phyloP scores from a whole-genome alignment of 345 rosid species.

The Gossypium longicalyx region DNA sequence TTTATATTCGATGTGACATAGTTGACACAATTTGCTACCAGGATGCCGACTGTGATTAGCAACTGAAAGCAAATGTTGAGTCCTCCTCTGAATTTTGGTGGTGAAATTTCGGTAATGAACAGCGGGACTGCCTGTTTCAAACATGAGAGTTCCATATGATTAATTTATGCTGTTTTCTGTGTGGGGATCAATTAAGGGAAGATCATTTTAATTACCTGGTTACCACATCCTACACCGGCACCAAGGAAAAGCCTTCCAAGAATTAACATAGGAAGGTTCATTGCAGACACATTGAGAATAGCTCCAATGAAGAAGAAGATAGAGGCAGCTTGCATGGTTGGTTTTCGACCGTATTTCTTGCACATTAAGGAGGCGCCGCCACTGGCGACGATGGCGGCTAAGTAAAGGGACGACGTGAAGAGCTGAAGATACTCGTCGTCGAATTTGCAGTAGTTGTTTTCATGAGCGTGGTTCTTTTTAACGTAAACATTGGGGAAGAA shows the following conservation, averaged over 20 bases:
- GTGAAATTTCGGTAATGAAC: slow-evolving; percentile 80
- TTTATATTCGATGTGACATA: slow-evolving; percentile 32
- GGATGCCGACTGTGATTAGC: slow-evolving; percentile 63
- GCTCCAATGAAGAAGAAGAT: slow-evolving; percentile 58
- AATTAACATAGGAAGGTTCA: slow-evolving; percentile 48
- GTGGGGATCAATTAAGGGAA: background rate
- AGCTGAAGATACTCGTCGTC: slow-evolving; percentile 55
- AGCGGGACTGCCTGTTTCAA: slow-evolving; percentile 43
- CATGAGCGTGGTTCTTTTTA: slow-evolving; percentile 53
- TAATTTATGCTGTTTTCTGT: background rate
- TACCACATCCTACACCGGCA: slow-evolving; percentile 64
- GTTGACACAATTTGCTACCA: slow-evolving; percentile 49
- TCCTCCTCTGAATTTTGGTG: slow-evolving; percentile 56
- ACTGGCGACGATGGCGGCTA: slow-evolving; percentile 50
- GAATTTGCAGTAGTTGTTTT: slow-evolving; percentile 74
- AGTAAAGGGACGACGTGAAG: slow-evolving; percentile 74
- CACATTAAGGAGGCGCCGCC: slow-evolving; percentile 39
- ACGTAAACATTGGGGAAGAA: slow-evolving; percentile 61
- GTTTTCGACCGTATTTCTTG: slow-evolving; percentile 48
- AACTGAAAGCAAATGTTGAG: slow-evolving; percentile 63
- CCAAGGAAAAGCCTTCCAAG: slow-evolving; percentile 60
- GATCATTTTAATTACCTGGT: slow-evolving; percentile 40
- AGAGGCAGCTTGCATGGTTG: slow-evolving; percentile 50
- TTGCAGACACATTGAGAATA: slow-evolving; percentile 40
- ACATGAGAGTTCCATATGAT: background rate